Base-by-base conservation (phyloP, 2,329 filamentous ascomycete genomes). In the Fusarium sp. region DNA sequence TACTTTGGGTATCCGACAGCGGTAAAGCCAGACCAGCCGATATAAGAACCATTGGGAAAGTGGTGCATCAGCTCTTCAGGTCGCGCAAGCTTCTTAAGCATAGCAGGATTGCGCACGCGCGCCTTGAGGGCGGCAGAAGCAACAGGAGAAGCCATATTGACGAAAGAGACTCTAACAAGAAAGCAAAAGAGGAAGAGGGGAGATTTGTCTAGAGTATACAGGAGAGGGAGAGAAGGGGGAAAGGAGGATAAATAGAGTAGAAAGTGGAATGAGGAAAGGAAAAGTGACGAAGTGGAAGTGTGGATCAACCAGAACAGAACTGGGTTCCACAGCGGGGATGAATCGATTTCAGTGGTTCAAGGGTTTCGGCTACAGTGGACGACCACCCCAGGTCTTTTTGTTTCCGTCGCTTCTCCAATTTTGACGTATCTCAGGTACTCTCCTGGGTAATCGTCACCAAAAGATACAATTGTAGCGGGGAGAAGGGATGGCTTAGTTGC, bases 1-100 rank as follows among this genome's bases (percentile, higher is more conserved):
- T 64, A 79, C 91, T 96, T 96, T 69, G 93, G 93, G 82, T 96
- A 96, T 63, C 93, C 93, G 56, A 97, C 93, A 74, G 93, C 93
- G 14, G 93, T 97, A 81, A 97, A 97, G 37, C 93, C 93, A 69
- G 90, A 93, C 93, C 93, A 97, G 76, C 93, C 94, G 75, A 97
- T 88, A 80, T 96, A 96, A n/a, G 92, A 82, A 77, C 90, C 90
- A 84, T 96, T 88, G 70, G 93, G 93, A 76, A 97, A 97, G 73
- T 92, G 86, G 69, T 91, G 86, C 64, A 97, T 86, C 69, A 97
- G 81, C 78, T 97, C 93, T 79, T 96, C 89, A 39, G 93, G 89
- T 74, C 89, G 89, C 74, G 90, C 89, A 62, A 97, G 84, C 85
- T 95, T 97, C 75, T 89, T 90, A 59, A 97, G 86, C 80, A 95